Evolutionary conservation across 768 basidiomycete species (phyloP), one percentile per base, ranked within the genome.

Genomic region (Hypholoma sublateritium): DNA sequence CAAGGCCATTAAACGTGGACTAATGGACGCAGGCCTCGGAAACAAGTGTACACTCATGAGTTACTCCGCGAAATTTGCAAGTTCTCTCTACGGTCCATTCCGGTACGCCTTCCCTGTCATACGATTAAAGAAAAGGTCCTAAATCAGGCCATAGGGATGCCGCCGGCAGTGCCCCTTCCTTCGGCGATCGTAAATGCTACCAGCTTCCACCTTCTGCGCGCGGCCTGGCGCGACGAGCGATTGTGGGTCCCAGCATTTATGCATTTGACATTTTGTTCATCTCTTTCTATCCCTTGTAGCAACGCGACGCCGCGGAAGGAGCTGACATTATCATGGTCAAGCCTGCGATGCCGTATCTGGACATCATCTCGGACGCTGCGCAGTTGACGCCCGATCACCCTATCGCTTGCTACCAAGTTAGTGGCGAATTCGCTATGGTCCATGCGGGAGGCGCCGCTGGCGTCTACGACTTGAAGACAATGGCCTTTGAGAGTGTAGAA

Each of bases 281-380:
- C 25, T 21, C 45, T 41, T 58, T 53, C 45, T 55, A 57, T n/a
- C 19, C 54, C 21, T 25, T 42, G 24, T 66, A 98, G 95, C 78
- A 85, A 79, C 90, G 97, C 36, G 97, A 99, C 70, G 79, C 83
- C 0, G 74, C 67, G 8, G 97, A 98, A 76, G 97, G 97, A 17
- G 97, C 97, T 16, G 97, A 99, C 69, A 92, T 99, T 66, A 86
- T 99, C 69, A 98, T 99, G 95, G 94, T 99, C 69, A 99, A 99
- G 69, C 97, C 97, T 17, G 83, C 94, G 0, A 73, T 98, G 58
- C 95, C 97, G 0, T 98, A 98, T 75, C 91, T 98, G 50, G 97
- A 99, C 73, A 88, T 98, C 73, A 90, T 99, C 62, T 82, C 90
- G 32, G 93, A 97, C 66, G 93, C 93, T 14, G 84, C 87, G 3